A percentile compares a stretch with the other conserved stretches of the same genome.
Evolutionary conservation across 768 basidiomycete genomes (phyloP).

Genomic region (Cubamyces sp.): DNA sequence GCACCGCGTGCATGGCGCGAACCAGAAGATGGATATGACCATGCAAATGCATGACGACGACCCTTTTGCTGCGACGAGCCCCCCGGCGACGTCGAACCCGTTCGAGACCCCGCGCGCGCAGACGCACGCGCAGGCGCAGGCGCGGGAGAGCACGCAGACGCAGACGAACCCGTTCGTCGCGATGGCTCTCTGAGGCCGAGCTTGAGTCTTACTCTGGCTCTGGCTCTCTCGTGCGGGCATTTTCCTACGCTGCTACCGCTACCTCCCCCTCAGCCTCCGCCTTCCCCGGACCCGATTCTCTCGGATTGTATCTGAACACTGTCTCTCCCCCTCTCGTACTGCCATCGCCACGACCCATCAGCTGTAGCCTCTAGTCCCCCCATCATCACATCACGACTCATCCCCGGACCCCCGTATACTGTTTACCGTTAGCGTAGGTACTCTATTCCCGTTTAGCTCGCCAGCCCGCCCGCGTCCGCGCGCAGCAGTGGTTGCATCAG

Average conservation of each 20-base stretch:
- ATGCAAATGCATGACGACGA: no score
- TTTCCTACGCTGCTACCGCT: no score
- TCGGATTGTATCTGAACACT: conserved; percentile 14
- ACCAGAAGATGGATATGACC: no score
- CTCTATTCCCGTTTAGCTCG: not conserved
- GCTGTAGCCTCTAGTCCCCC: conserved; percentile 11
- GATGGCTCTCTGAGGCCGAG: conserved; percentile 37
- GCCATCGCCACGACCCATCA: no score
- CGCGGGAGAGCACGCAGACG: conserved; percentile 48
- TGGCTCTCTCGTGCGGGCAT: not conserved
- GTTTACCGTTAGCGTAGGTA: not conserved
- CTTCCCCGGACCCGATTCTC: not conserved
- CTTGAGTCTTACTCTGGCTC: not conserved
- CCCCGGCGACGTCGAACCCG: conserved; percentile 15
- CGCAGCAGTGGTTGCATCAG: not conserved
- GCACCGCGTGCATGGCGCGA: conserved; percentile 34
- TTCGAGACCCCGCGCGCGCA: conserved; percentile 14
- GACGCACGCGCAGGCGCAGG: conserved; percentile 18
- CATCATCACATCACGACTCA: not conserved
- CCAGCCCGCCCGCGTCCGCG: no score
- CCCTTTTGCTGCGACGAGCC: not conserved
- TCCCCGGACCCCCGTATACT: no score
- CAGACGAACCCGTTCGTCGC: conserved; percentile 55
- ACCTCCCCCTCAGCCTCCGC: not conserved
- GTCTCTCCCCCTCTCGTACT: not conserved